A percentile compares a stretch with the other conserved stretches of the same genome.
Conservation (phyloP, 2,329 filamentous ascomycete species). For the Beauveria sp. region DNA sequence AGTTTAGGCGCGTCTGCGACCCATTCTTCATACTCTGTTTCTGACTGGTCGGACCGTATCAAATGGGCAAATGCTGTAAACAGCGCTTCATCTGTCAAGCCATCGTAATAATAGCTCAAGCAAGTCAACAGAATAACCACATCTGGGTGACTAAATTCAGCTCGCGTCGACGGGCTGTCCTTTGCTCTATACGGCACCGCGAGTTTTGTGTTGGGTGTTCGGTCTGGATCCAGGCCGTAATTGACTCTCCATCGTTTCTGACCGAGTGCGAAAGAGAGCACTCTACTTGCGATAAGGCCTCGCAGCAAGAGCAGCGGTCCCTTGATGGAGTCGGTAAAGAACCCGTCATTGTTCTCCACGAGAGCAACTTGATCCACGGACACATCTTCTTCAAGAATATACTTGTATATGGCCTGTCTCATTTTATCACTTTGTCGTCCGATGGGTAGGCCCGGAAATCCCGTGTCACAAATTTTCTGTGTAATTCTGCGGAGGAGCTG, state of each 20-base stretch:
- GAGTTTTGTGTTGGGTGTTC: slow-evolving; percentile 36
- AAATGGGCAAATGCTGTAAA: slow-evolving; percentile 35
- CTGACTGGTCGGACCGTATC: slow-evolving; percentile 38
- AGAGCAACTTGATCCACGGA: not conserved
- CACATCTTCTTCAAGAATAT: not conserved
- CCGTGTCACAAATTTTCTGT: not conserved
- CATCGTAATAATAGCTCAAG: slow-evolving; percentile 48
- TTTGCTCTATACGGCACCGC: slow-evolving; percentile 55
- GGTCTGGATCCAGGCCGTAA: slow-evolving; percentile 45
- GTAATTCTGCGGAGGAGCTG: not conserved
- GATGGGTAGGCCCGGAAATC: slow-evolving; percentile 35
- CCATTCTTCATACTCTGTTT: slow-evolving; percentile 44
- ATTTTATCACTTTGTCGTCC: slow-evolving; percentile 22
- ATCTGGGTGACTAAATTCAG: slow-evolving; percentile 58
- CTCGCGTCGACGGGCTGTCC: slow-evolving; percentile 43
- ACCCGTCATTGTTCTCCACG: not conserved
- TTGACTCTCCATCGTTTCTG: slow-evolving; percentile 59
- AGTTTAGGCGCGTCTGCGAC: slow-evolving; percentile 27
- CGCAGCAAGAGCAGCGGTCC: slow-evolving; percentile 30
- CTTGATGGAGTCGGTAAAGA: not conserved
- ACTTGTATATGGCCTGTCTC: not conserved
- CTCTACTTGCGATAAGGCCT: slow-evolving; percentile 47
- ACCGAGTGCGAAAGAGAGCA: slow-evolving; percentile 45
- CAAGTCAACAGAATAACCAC: slow-evolving; percentile 48
- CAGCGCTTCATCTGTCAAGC: slow-evolving; percentile 40